A percentile compares a stretch with the other conserved stretches of the same genome.
These are phyloP conservation scores for Vitis hybrid DNA, from an alignment of 177 flowering plant genomes.

Conservation along the genomic window DNA sequence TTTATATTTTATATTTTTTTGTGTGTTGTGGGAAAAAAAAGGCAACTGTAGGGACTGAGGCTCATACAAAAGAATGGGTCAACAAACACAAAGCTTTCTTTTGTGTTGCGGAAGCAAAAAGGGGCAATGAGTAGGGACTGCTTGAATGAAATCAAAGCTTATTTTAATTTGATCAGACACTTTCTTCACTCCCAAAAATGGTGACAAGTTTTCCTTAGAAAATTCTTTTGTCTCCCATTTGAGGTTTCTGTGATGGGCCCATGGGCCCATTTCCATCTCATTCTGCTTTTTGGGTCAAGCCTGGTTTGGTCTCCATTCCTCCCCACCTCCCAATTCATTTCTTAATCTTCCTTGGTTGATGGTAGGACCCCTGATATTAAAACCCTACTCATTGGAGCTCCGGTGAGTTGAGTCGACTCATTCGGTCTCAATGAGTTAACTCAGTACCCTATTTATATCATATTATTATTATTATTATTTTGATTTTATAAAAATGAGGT, in stretches of 20 bases:
- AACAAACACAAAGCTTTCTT: too few relatives aligned
- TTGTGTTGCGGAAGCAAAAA: slow-evolving; percentile 20
- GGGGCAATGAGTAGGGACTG: slow-evolving; percentile 5
- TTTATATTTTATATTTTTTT: too few relatives aligned
- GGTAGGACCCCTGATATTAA: too few relatives aligned
- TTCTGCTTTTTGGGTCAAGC: slow-evolving; percentile 22
- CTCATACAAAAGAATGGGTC: too few relatives aligned
- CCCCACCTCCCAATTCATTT: not conserved
- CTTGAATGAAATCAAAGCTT: not conserved
- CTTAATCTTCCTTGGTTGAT: slow-evolving; percentile 10
- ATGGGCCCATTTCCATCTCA: slow-evolving; percentile 25
- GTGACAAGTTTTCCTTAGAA: slow-evolving; percentile 13
- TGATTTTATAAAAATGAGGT: too few relatives aligned
- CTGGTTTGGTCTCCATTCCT: not conserved
- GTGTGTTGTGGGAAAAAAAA: too few relatives aligned
- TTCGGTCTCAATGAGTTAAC: too few relatives aligned
- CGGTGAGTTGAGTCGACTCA: too few relatives aligned
- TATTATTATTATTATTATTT: too few relatives aligned
- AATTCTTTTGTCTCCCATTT: slow-evolving; percentile 33
- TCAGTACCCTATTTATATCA: too few relatives aligned
- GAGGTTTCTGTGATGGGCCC: slow-evolving; percentile 20
- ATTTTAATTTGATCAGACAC: slow-evolving; percentile 11
- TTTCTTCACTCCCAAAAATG: slow-evolving; percentile 21
- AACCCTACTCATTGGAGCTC: too few relatives aligned
- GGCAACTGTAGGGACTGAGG: too few relatives aligned